Base-by-base conservation (phyloP, 371 early-diverging fungal species). In the Amoeboaphelidium protococcarum region DNA sequence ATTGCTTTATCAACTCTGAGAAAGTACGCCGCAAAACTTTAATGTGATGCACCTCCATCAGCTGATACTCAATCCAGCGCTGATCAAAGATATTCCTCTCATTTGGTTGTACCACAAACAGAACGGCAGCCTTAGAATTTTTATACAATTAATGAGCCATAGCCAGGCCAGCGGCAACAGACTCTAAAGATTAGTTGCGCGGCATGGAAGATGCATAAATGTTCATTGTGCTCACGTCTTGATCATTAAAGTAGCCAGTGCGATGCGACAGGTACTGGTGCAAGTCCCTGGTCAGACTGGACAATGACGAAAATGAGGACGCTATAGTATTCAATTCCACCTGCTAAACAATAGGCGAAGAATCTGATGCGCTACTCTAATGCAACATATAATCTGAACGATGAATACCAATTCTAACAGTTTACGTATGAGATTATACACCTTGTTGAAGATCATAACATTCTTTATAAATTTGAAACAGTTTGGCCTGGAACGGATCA, bases 301-400 rank as follows among this genome's bases (percentile, higher is more conserved):
- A 80, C n/a, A 95, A 65, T 52, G 76, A 69, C 13, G 80, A 70
- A 59, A 95, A 95, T 26, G 85, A 82, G 19, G 85, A 64, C 2
- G 94, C 74, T 54, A 95, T 86, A 1, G 96, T 91, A 62, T 95
- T 95, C 51, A 89, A 74, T 54, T 95, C 96, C 1, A 95, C 96
- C 58, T 92, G 92, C 53, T 88, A 77, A 24, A 88, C 71, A 16
- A 19, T 23, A 41, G 64, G 62, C 22, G 66, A 56, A 53, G 48
- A 52, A 4, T 26, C 2, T 12, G 47, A 10, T 6, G 37, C 37
- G 37, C 37, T 6, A 31, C 16, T 41, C 4, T 46, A 47, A 48
- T 92, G 82, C n/a, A 89, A 61, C 47, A 95, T 58, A 52, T 95
- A 94, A 62, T 94, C 95, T 25, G 85, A 87, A 41, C 95, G 73